phyloP scores from a whole-genome alignment of 2,329 filamentous ascomycete species.

The Cercospora canescens region DNA sequence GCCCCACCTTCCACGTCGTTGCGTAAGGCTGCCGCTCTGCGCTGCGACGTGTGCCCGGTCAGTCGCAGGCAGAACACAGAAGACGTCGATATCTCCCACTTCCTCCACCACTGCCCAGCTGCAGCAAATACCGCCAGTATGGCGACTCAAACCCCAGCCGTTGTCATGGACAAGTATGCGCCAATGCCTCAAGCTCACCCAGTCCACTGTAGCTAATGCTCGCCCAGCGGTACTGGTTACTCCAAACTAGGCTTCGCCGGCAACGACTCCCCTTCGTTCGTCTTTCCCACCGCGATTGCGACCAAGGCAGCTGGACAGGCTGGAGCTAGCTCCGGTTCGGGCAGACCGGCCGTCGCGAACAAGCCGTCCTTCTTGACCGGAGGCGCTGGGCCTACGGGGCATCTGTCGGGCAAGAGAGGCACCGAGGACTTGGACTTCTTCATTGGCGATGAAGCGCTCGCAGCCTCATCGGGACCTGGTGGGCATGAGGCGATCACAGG shows the following conservation, averaged over 20 bases:
- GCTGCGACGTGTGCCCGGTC: not conserved
- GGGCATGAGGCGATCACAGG: constrained; percentile 29
- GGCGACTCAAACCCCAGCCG: constrained; percentile 98
- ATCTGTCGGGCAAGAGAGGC: constrained; percentile 87
- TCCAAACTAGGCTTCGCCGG: constrained; percentile 99
- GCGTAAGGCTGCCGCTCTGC: constrained; percentile 2
- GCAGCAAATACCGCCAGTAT: constrained; percentile 54
- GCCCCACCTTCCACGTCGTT: constrained; percentile 1
- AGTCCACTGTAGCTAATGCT: constrained; percentile 25
- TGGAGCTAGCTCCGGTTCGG: constrained; percentile 73
- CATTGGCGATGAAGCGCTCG: constrained; percentile 93
- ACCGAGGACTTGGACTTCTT: constrained; percentile 99
- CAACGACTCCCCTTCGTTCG: constrained; percentile 98
- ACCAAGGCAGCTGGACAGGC: constrained; percentile 72
- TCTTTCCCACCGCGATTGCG: constrained; percentile 97
- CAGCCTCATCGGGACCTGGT: constrained; percentile 81
- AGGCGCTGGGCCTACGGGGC: constrained; percentile 77
- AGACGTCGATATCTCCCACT: not conserved
- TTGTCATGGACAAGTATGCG: constrained; percentile 99
- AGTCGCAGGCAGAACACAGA: not conserved
- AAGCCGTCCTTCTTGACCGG: constrained; percentile 95
- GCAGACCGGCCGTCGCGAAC: constrained; percentile 85
- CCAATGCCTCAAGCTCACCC: not conserved
- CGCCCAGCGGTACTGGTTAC: constrained; percentile 89
- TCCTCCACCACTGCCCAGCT: not conserved